Evolutionary conservation across 192 early-diverging fungal genomes (phyloP).

Genomic region (Spizellomyces sp.): DNA sequence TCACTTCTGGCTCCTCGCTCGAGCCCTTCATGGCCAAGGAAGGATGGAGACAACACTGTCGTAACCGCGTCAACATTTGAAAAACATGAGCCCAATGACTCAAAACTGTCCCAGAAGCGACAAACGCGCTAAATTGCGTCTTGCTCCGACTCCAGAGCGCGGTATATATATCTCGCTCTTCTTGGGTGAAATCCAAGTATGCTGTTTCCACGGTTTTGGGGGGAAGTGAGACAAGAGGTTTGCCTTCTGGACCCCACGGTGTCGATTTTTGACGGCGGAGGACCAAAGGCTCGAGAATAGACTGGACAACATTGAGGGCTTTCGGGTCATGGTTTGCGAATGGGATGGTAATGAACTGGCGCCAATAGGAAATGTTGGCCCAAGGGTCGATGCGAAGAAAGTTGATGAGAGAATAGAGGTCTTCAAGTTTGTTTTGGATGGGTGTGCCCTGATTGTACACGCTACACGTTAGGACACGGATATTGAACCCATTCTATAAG

Average conservation of each 20-base stretch:
- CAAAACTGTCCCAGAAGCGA: conserved; percentile 12
- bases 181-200: conserved; percentile 34
- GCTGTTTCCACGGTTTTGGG: conserved; percentile 41
- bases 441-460: conserved; percentile 74
- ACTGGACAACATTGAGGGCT: conserved; percentile 51
- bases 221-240: conserved; percentile 75
- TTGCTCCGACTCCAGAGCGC: conserved; percentile 9
- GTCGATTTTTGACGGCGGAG: conserved; percentile 77
- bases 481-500: neutral
- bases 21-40: conserved; percentile 12
- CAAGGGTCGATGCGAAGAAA: conserved; percentile 79
- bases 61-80: conserved; percentile 24
- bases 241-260: conserved; percentile 48
- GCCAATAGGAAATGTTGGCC: conserved; percentile 74
- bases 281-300: conserved; percentile 65
- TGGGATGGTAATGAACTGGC: conserved; percentile 72
- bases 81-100: conserved; percentile 31
- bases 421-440: conserved; percentile 75
- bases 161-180: conserved; percentile 40
- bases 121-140: conserved; percentile 18
- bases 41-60: conserved; percentile 32
- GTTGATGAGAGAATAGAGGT: conserved; percentile 77
- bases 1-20: conserved; percentile 10
- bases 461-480: neutral
- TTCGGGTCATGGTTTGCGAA: conserved; percentile 61